Conservation (phyloP, 140 eudicot species). For the Erigeron philadelphicus region DNA sequence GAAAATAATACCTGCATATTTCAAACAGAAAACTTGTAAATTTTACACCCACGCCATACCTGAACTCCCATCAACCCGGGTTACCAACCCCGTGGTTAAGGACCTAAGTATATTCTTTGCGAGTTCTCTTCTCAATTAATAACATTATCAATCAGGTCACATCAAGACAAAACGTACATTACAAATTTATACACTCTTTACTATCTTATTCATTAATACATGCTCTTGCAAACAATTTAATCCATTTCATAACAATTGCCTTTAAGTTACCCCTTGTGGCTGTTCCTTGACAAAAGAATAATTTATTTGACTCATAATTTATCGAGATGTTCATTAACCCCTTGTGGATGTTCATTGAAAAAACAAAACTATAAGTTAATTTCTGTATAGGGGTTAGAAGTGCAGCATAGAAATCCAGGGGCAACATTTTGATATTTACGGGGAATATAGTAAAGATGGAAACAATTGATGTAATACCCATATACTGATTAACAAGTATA, state of each 20-base stretch:
- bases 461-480: background rate
- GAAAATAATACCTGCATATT: slow-evolving; percentile 60
- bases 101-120: background rate
- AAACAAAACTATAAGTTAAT: background rate
- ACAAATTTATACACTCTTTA: background rate
- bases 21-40: slow-evolving; percentile 7
- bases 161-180: background rate
- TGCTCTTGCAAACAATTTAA: background rate
- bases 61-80: too few species aligned
- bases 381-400: background rate
- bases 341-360: background rate
- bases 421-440: background rate
- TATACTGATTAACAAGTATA: background rate
- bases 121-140: background rate
- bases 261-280: background rate
- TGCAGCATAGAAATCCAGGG: slow-evolving; percentile 3
- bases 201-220: too few species aligned
- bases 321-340: too few species aligned
- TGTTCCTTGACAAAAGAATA: background rate
- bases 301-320: background rate
- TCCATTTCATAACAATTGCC: background rate
- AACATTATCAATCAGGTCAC: background rate
- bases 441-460: background rate
- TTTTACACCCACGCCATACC: background rate
- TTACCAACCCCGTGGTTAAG: too few species aligned